Base-by-base conservation (phyloP, 2,329 filamentous ascomycete species). In the Claviceps sp. region DNA sequence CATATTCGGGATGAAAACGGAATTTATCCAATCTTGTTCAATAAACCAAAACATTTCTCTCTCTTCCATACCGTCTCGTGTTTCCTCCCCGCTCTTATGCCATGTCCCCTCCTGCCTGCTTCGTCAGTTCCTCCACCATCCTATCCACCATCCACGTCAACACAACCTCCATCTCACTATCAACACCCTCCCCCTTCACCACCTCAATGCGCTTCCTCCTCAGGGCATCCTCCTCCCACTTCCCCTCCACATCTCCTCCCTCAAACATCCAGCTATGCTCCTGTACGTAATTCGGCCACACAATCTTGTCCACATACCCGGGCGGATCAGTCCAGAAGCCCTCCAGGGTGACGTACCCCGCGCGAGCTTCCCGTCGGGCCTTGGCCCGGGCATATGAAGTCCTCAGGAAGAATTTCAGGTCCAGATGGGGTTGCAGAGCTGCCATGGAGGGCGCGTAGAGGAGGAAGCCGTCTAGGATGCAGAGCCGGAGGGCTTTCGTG, bases 251-350 rank as follows among this genome's bases (percentile, higher is more conserved):
- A 62, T 90, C 72, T 0, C 79, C 84, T 7, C 71, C 69, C 57
- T 82, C 68, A 63, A 96, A 93, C 65, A 98, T 72, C 75, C 87
- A 95, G 22, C 73, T 72, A 69, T 97, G 90, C 60, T 89, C 81
- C 50, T 78, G 74, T 3, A 86, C 87, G 67, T 96, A 97, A 61
- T 95, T 91, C 3, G 91, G 91, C 93, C 93, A 98, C 4, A 98
- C 93, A 51, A 98, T 78, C 64, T 86, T 79, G 65, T 97, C 90
- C 40, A 97, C 89, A 65, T 97, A 98, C 0, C 88, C 90, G 0
- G 89, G 89, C 0, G 93, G 93, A 66, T 98, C 93, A 52, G 83
- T 77, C 93, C 93, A 98, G 70, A 96, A 98, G 30, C 90, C 91
- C 62, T 96, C 82, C 5, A 85, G 67, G 3, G 87, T 91, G 34